A percentile compares a stretch with the other conserved stretches of the same genome.
These are phyloP conservation scores for Niveomyces coronatus DNA, from an alignment of 2,329 filamentous ascomycete genomes.

Conservation along the genomic window DNA sequence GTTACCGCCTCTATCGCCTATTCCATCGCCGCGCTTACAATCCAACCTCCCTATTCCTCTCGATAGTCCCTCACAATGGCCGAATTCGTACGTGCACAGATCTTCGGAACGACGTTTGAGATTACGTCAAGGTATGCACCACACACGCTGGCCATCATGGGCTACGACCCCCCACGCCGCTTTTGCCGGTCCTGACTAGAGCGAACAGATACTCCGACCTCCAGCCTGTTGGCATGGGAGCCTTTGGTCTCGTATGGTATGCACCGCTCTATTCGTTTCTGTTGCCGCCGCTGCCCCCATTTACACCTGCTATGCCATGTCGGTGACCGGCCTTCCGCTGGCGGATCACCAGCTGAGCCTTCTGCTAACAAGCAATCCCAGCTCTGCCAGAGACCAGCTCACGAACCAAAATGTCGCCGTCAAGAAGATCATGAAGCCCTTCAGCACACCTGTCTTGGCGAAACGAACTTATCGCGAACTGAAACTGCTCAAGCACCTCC, in stretches of 20 bases:
- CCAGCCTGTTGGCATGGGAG: conserved; percentile 97
- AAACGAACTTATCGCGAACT: conserved; percentile 97
- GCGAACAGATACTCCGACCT: conserved; percentile 93
- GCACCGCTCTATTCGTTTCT: conserved; percentile 19
- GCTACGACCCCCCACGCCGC: no score
- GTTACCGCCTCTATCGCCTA: neutral
- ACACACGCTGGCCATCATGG: no score
- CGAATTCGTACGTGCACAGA: conserved; percentile 98
- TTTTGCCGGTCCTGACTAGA: no score
- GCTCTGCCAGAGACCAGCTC: conserved; percentile 95
- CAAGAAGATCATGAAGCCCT: conserved; percentile 99
- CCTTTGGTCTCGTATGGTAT: conserved; percentile 96
- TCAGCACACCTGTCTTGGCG: conserved; percentile 95
- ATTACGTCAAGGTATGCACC: conserved; percentile 84
- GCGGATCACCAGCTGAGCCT: neutral
- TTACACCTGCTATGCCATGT: no score
- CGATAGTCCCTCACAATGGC: conserved; percentile 58
- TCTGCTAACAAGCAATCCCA: conserved; percentile 26
- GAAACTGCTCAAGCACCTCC: conserved; percentile 92
- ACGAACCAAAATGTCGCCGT: conserved; percentile 94
- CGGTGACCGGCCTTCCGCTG: no score
- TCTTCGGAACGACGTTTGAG: conserved; percentile 99
- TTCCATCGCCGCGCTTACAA: neutral
- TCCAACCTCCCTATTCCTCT: conserved; percentile 9
- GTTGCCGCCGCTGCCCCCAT: no score